These are phyloP conservation scores for Sporothrix variecibatus DNA, from an alignment of 2,329 filamentous ascomycete species.

Conservation along the genomic window DNA sequence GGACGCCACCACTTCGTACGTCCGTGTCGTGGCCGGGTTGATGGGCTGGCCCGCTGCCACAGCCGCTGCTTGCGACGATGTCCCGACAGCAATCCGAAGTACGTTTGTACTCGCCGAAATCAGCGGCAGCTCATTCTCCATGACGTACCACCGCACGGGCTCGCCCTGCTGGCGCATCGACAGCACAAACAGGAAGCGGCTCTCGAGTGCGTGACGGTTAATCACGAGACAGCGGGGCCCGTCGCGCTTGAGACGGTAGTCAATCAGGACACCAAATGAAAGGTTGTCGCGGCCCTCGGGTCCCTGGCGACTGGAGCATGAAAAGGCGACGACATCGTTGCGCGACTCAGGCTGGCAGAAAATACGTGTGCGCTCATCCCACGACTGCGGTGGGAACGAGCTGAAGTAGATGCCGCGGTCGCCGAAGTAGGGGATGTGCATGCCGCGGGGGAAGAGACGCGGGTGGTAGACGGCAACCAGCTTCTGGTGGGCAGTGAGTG, in stretches of 20 bases:
- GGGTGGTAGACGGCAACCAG: slow-evolving; percentile 23
- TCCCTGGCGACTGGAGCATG: slow-evolving; percentile 22
- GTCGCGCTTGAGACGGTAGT: slow-evolving; percentile 19
- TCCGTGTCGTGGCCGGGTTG: background rate
- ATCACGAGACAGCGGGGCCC: slow-evolving; percentile 23
- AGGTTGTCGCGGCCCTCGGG: slow-evolving; percentile 14
- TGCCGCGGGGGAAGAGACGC: slow-evolving; percentile 23
- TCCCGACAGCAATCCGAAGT: slow-evolving; percentile 11
- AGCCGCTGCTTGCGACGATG: background rate
- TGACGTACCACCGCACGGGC: slow-evolving; percentile 23
- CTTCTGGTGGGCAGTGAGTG: background rate
- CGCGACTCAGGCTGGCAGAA: slow-evolving; percentile 26
- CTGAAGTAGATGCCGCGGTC: slow-evolving; percentile 20
- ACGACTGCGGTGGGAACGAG: slow-evolving; percentile 2
- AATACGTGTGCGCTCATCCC: slow-evolving; percentile 27
- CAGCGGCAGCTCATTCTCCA: slow-evolving; percentile 21
- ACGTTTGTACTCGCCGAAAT: slow-evolving; percentile 11
- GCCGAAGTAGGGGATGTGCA: slow-evolving; percentile 24
- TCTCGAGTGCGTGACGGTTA: slow-evolving; percentile 20
- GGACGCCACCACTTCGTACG: slow-evolving; percentile 25
- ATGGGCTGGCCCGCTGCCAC: background rate
- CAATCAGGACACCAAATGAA: slow-evolving; percentile 25
- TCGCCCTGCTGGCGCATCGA: slow-evolving; percentile 19
- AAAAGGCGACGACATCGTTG: slow-evolving; percentile 16
- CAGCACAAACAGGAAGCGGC: slow-evolving; percentile 20